A percentile compares a stretch with the other conserved stretches of the same genome.
Conservation (phyloP, 257 asterid species). For the Solanum ossicruentum region DNA sequence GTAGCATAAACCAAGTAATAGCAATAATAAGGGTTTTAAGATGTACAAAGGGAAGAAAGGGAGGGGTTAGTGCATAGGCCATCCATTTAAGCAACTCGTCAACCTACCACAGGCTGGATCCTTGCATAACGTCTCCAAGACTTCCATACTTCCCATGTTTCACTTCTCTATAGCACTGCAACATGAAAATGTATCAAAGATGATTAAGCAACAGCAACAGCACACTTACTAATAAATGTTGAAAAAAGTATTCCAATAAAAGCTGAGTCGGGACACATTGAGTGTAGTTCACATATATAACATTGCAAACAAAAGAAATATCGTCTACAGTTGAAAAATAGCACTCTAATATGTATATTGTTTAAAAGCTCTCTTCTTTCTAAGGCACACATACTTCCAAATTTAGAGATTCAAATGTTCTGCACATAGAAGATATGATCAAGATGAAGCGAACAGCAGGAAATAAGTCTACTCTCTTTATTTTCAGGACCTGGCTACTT, state of each 20-base stretch:
- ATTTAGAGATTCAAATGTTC: background rate
- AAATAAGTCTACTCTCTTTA: background rate
- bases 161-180: slow-evolving; percentile 75
- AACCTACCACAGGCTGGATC: slow-evolving; percentile 61
- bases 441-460: background rate
- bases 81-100: background rate
- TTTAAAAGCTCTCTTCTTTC: background rate
- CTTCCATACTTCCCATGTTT: slow-evolving; percentile 62
- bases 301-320: background rate
- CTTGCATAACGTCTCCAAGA: slow-evolving; percentile 64
- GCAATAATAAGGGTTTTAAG: background rate
- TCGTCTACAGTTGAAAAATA: background rate
- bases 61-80: background rate
- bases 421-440: background rate
- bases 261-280: background rate
- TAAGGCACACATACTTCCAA: background rate
- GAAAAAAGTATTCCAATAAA: background rate
- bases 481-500: background rate
- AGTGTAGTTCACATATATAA: background rate
- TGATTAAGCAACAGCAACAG: background rate
- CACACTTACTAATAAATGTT: background rate
- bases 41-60: background rate
- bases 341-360: background rate
- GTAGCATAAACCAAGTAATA: background rate
- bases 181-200: background rate